Percentiles rank a stretch among this genome's conserved stretches.
Evolutionary conservation across 1,139 yeast genomes (phyloP).

Genomic region (Geotrichum aggregatum): DNA sequence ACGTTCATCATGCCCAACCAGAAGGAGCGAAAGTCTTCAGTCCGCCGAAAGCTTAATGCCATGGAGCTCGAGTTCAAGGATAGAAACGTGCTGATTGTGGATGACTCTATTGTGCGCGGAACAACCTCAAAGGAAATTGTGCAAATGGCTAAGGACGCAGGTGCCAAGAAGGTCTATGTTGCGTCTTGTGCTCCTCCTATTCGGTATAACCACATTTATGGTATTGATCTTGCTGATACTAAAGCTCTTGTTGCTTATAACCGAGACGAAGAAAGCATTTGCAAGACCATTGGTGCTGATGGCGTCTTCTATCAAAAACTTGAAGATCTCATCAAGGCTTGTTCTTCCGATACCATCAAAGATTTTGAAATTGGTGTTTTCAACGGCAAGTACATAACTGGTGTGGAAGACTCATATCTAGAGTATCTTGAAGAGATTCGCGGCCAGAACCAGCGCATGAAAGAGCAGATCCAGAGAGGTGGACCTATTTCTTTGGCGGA

Average conservation of each 20-base stretch:
- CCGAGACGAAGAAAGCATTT: slow-evolving; percentile 67
- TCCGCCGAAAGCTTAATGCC: slow-evolving; percentile 89
- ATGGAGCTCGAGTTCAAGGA: slow-evolving; percentile 90
- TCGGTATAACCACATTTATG: slow-evolving; percentile 90
- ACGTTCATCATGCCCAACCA: slow-evolving; percentile 99
- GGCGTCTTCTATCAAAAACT: slow-evolving; percentile 82
- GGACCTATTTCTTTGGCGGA: slow-evolving; percentile 44
- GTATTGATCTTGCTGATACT: slow-evolving; percentile 94
- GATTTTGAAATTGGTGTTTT: slow-evolving; percentile 95
- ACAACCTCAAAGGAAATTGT: slow-evolving; percentile 95
- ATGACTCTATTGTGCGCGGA: slow-evolving; percentile 96
- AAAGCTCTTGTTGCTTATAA: slow-evolving; percentile 88
- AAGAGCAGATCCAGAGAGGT: slow-evolving; percentile 62
- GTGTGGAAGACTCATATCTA: slow-evolving; percentile 77
- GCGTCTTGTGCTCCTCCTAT: slow-evolving; percentile 98
- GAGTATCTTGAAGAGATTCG: slow-evolving; percentile 78
- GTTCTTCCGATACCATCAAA: slow-evolving; percentile 44
- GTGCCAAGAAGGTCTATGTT: slow-evolving; percentile 86
- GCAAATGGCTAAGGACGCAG: slow-evolving; percentile 96
- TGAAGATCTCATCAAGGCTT: slow-evolving; percentile 76
- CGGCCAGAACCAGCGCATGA: slow-evolving; percentile 68
- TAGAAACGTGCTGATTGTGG: slow-evolving; percentile 85
- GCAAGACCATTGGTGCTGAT: slow-evolving; percentile 84
- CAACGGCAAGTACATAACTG: slow-evolving; percentile 89
- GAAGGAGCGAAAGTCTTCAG: slow-evolving; percentile 88